Evolutionary conservation across 2,329 filamentous ascomycete species (phyloP).

Genomic region (Harringtonia lauricola): DNA sequence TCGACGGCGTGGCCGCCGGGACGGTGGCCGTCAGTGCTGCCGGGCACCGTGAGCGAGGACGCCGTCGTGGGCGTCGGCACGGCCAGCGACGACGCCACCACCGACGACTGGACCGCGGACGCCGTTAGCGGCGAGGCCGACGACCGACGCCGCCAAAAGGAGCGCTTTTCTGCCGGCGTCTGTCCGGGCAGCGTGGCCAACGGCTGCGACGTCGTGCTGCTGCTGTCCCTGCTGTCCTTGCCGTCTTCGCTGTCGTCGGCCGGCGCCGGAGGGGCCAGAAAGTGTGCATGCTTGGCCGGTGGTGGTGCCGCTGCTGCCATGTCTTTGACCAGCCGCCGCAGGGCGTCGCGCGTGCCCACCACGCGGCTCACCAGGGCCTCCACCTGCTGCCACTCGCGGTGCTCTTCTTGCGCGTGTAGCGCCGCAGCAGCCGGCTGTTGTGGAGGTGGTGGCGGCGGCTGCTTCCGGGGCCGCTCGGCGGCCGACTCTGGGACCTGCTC

Average conservation of each 20-base stretch:
- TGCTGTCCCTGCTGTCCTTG: conserved; percentile 30
- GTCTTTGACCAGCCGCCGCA: conserved; percentile 76
- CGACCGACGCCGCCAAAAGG: conserved; percentile 89
- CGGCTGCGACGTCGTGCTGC: conserved; percentile 20
- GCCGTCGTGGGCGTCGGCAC: conserved; percentile 26
- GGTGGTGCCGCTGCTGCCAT: conserved; percentile 31
- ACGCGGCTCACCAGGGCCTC: conserved; percentile 78
- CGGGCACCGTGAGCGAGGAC: not conserved
- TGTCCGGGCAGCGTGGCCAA: conserved; percentile 9
- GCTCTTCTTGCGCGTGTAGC: conserved; percentile 28
- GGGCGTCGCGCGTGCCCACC: conserved; percentile 77
- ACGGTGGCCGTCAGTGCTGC: conserved; percentile 12
- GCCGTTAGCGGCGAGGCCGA: conserved; percentile 39
- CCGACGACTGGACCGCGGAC: conserved; percentile 25
- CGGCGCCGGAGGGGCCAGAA: conserved; percentile 28
- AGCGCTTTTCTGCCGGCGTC: conserved; percentile 43
- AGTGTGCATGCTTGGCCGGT: conserved; percentile 21
- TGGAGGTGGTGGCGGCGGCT: not conserved
- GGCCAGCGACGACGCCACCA: conserved; percentile 26
- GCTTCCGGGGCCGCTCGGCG: not conserved
- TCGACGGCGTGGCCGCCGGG: conserved; percentile 33
- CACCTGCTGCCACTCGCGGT: conserved; percentile 77
- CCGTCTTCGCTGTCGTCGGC: conserved; percentile 32
- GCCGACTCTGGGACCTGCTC: conserved; percentile 19
- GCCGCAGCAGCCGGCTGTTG: not conserved